Evolutionary conservation across 2,329 filamentous ascomycete genomes (phyloP).

Genomic region (Alternaria alternata): DNA sequence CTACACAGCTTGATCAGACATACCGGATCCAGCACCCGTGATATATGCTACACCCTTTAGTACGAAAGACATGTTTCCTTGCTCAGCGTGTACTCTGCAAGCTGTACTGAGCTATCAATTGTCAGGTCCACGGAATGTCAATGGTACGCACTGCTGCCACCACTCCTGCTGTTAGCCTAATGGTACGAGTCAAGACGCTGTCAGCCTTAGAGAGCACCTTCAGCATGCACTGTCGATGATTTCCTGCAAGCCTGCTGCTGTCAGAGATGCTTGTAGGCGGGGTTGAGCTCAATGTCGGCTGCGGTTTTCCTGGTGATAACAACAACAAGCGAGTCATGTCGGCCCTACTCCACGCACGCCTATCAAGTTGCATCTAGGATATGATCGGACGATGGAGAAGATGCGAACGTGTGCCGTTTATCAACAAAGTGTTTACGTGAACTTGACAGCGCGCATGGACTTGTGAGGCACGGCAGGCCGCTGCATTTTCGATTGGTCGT

Average conservation of each 20-base stretch:
- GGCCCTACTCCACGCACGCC: background rate
- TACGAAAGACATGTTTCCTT: slow-evolving; percentile 48
- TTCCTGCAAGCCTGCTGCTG: background rate
- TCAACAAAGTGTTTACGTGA: background rate
- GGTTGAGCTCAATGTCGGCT: slow-evolving; percentile 3
- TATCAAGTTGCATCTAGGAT: background rate
- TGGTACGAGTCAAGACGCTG: background rate
- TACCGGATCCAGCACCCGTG: slow-evolving; percentile 59
- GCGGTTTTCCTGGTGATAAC: slow-evolving; percentile 5
- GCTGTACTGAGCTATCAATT: background rate
- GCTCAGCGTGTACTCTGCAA: background rate
- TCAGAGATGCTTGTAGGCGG: background rate
- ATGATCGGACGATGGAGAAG: background rate
- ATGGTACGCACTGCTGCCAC: background rate
- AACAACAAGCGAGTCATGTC: background rate
- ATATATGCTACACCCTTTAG: slow-evolving; percentile 59
- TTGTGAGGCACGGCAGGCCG: background rate
- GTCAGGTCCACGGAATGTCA: background rate
- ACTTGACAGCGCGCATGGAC: background rate
- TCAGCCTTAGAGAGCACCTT: background rate
- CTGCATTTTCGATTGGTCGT: background rate
- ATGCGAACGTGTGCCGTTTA: background rate
- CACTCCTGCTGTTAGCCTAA: background rate
- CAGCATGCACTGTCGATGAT: background rate
- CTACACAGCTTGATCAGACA: slow-evolving; percentile 4